A percentile compares a stretch with the other conserved stretches of the same genome.
Evolutionary conservation across 768 basidiomycete genomes (phyloP).

Genomic region (Boletus insuetus): DNA sequence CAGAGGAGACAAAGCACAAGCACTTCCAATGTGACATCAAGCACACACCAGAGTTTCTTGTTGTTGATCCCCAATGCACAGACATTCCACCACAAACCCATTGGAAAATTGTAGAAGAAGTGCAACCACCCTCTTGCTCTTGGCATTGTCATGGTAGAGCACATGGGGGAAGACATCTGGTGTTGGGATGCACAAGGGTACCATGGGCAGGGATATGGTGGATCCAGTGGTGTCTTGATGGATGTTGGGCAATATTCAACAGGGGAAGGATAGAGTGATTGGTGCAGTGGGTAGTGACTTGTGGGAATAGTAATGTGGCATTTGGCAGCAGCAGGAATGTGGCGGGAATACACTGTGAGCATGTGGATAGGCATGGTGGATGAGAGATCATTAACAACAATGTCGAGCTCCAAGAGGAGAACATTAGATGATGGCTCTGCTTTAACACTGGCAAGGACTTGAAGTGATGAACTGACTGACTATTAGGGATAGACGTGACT

Average conservation of each 20-base stretch:
- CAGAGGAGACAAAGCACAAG: no score
- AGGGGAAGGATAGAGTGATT: slow-evolving; percentile 27
- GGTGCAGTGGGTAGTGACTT: slow-evolving; percentile 30
- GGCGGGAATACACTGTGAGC: slow-evolving; percentile 29
- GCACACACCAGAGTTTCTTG: no score
- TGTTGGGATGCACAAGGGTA: slow-evolving; percentile 68
- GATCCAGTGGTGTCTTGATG: no score
- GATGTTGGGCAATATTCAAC: no score
- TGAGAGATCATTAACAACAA: slow-evolving; percentile 27
- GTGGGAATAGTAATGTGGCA: slow-evolving; percentile 36
- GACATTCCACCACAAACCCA: no score
- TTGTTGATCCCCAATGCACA: no score
- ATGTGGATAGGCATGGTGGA: slow-evolving; percentile 33
- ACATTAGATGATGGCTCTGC: slow-evolving; percentile 14
- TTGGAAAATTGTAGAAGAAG: no score
- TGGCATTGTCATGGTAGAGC: slow-evolving; percentile 24
- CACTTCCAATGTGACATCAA: no score
- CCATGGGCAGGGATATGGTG: slow-evolving; percentile 51
- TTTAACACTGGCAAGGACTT: slow-evolving; percentile 29
- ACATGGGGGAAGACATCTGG: slow-evolving; percentile 54
- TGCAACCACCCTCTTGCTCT: no score
- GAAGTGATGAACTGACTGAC: slow-evolving; percentile 16
- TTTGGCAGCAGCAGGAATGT: slow-evolving; percentile 21
- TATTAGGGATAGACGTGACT: neutral
- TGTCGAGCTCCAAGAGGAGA: slow-evolving; percentile 28